Percentiles rank a stretch among this genome's conserved stretches.
Conservation (phyloP, 2,329 filamentous ascomycete species). For the Aspergillus sp. region DNA sequence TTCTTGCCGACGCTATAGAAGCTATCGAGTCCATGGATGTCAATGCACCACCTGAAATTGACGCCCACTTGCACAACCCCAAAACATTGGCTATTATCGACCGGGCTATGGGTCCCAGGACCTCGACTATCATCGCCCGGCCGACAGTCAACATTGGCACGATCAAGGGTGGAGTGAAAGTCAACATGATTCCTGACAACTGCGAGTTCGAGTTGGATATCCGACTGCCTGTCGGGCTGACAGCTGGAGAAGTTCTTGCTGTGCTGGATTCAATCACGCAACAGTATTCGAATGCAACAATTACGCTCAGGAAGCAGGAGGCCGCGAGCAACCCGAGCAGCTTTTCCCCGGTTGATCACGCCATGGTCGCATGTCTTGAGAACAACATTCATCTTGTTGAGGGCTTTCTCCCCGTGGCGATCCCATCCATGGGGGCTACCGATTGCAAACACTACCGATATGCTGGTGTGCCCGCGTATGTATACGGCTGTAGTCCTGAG, state of each 20-base stretch:
- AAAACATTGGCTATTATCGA: not conserved
- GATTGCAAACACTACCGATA: constrained; percentile 44
- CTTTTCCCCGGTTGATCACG: not conserved
- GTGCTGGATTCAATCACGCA: not conserved
- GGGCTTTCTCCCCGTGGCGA: constrained; percentile 25
- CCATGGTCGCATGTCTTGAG: not conserved
- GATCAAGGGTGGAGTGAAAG: constrained; percentile 42
- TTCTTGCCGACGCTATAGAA: not conserved
- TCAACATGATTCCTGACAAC: constrained; percentile 43
- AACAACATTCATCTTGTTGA: not conserved
- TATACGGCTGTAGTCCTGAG: constrained; percentile 26
- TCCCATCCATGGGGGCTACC: constrained; percentile 41
- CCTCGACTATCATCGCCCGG: constrained; percentile 36
- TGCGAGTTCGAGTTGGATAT: constrained; percentile 43
- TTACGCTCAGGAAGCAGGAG: not conserved
- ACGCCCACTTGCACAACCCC: not conserved
- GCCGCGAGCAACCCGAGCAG: not conserved
- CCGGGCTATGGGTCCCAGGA: not conserved
- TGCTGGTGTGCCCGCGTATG: constrained; percentile 36
- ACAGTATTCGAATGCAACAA: not conserved
- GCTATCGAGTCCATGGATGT: not conserved
- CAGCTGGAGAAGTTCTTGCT: constrained; percentile 9
- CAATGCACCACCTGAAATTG: not conserved
- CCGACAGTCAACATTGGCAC: constrained; percentile 44
- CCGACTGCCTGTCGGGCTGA: constrained; percentile 40